phyloP scores from a whole-genome alignment of 176 grass and related monocot genomes.

The Hordeum marinum region DNA sequence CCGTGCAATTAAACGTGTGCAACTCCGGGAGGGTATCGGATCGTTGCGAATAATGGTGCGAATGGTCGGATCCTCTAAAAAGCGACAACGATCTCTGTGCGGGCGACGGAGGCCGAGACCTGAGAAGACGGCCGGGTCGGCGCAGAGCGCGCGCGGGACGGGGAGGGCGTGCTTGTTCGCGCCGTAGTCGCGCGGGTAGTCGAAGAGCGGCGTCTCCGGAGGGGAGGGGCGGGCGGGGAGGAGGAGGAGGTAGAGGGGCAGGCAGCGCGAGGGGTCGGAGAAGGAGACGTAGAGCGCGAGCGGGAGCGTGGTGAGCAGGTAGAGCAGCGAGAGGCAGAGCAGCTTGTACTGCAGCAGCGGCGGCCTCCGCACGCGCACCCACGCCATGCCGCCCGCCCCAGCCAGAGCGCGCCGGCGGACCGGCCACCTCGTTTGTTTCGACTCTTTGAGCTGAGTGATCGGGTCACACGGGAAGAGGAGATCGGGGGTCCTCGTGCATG shows the following conservation, averaged over 20 bases:
- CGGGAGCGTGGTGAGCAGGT: slow-evolving; percentile 92
- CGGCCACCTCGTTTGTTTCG: background rate
- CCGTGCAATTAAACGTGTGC: background rate
- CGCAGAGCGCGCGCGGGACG: slow-evolving; percentile 42
- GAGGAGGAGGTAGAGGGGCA: slow-evolving; percentile 2
- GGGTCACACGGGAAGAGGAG: background rate
- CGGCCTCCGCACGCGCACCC: slow-evolving; percentile 45
- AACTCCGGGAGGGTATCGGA: background rate
- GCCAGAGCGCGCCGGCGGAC: no score
- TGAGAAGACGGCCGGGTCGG: slow-evolving; percentile 61
- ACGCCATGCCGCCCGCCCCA: slow-evolving; percentile 29
- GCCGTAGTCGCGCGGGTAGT: slow-evolving; percentile 63
- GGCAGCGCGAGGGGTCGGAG: slow-evolving; percentile 50
- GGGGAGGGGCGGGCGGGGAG: background rate
- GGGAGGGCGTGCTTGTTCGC: slow-evolving; percentile 76
- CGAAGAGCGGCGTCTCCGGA: slow-evolving; percentile 30
- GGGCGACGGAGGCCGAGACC: slow-evolving; percentile 15
- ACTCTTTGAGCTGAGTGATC: background rate
- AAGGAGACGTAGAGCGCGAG: slow-evolving; percentile 86
- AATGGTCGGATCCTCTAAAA: no score
- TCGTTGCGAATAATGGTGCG: background rate
- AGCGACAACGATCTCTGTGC: background rate
- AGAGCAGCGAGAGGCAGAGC: slow-evolving; percentile 86
- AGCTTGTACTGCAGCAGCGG: slow-evolving; percentile 72
- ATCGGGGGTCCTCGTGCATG: background rate